These are phyloP conservation scores for Trichophyton equinum DNA, from an alignment of 2,329 filamentous ascomycete species.

Conservation along the genomic window DNA sequence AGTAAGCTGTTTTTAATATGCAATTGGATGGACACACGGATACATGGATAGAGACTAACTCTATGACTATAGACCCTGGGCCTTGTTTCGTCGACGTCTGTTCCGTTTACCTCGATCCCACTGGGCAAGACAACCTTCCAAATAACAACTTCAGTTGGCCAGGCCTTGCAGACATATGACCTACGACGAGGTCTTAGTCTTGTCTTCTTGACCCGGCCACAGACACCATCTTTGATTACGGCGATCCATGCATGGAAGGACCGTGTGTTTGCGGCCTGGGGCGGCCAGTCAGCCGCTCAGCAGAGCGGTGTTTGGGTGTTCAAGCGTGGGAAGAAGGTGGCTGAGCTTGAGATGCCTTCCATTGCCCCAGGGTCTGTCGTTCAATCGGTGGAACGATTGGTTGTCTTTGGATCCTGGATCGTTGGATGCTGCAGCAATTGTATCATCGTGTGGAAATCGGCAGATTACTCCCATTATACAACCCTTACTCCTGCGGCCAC, in stretches of 20 bases:
- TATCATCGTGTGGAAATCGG: slow-evolving; percentile 80
- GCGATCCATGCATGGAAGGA: slow-evolving; percentile 82
- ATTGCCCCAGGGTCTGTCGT: slow-evolving; percentile 36
- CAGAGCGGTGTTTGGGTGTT: slow-evolving; percentile 73
- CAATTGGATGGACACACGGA: background rate
- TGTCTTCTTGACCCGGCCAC: slow-evolving; percentile 82
- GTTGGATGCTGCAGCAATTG: slow-evolving; percentile 62
- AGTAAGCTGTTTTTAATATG: slow-evolving; percentile 42
- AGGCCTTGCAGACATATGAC: slow-evolving; percentile 90
- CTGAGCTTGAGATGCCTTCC: slow-evolving; percentile 55
- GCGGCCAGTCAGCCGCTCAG: slow-evolving; percentile 42
- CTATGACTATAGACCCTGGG: slow-evolving; percentile 59
- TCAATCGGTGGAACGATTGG: slow-evolving; percentile 62
- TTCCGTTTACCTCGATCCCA: slow-evolving; percentile 80
- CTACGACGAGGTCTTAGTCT: slow-evolving; percentile 79
- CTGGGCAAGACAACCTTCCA: slow-evolving; percentile 93
- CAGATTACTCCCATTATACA: slow-evolving; percentile 78
- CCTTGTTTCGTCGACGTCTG: slow-evolving; percentile 75
- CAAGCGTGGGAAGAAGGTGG: slow-evolving; percentile 76
- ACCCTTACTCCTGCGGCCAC: slow-evolving; percentile 53
- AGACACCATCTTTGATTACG: slow-evolving; percentile 75
- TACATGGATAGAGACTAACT: slow-evolving; percentile 1
- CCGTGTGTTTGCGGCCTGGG: slow-evolving; percentile 81
- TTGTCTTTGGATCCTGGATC: slow-evolving; percentile 85
- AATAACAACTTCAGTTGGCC: slow-evolving; percentile 87